Conservation (phyloP, 176 grass and related monocot species). For the Hyparrhenia diplandra region DNA sequence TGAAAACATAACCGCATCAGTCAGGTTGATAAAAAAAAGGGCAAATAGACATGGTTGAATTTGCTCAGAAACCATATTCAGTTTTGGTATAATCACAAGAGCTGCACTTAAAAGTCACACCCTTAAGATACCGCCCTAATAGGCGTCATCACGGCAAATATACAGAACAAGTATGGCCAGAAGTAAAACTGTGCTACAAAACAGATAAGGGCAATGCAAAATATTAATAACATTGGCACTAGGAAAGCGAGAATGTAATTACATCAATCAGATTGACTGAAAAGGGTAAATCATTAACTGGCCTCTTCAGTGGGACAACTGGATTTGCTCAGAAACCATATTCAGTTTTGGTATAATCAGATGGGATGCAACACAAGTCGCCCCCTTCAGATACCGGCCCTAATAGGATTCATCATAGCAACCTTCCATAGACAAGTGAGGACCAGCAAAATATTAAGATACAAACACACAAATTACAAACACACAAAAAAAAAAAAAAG, state of each 20-base stretch:
- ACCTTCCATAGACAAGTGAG: not conserved
- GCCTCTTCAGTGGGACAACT: not conserved
- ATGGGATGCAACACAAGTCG: not conserved
- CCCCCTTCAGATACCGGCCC: conserved; percentile 14
- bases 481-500: too few species aligned
- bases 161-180: not conserved
- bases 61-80: conserved; percentile 6
- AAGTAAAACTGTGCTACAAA: not conserved
- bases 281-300: not conserved
- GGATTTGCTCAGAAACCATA: not conserved
- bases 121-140: conserved; percentile 14
- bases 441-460: too few species aligned
- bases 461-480: not conserved
- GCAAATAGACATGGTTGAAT: not conserved
- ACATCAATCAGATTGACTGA: not conserved
- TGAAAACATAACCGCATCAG: not conserved
- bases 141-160: not conserved
- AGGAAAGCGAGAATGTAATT: not conserved
- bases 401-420: conserved; percentile 7
- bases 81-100: conserved; percentile 9
- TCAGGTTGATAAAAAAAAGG: not conserved
- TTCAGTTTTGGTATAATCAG: conserved; percentile 26
- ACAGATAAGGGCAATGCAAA: not conserved
- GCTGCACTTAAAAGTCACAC: not conserved
- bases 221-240: not conserved